phyloP scores from a whole-genome alignment of 495 filamentous ascomycete species.

The Margaritispora aquatica region DNA sequence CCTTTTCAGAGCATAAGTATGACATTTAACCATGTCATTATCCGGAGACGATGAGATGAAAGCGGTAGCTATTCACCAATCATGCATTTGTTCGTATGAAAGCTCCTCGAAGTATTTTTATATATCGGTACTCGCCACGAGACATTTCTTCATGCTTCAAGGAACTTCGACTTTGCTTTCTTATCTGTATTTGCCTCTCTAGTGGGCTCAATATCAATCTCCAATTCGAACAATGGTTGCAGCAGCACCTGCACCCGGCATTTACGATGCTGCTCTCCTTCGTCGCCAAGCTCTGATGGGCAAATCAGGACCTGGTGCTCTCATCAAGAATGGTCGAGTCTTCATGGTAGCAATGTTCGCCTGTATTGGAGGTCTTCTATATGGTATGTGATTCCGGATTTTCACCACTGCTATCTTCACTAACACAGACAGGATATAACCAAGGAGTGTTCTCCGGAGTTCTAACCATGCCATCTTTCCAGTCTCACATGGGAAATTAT shows the following conservation, averaged over 20 bases:
- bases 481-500: constrained; percentile 56
- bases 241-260: constrained; percentile 22
- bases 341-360: constrained; percentile 71
- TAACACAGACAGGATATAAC: constrained; percentile 52
- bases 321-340: constrained; percentile 63
- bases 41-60: background rate
- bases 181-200: background rate
- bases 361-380: constrained; percentile 60
- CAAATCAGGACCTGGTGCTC: constrained; percentile 53
- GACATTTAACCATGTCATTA: background rate
- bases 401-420: too few relatives aligned
- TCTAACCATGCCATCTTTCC: constrained; percentile 55
- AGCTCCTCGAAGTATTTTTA: too few relatives aligned
- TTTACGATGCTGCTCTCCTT: constrained; percentile 57
- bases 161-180: too few relatives aligned
- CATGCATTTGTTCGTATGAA: background rate
- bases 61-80: background rate
- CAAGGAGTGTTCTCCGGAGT: constrained; percentile 77
- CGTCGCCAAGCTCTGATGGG: constrained; percentile 61
- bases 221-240: constrained; percentile 18
- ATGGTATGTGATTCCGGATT: too few relatives aligned
- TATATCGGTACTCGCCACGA: background rate
- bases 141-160: background rate
- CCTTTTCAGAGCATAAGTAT: background rate
- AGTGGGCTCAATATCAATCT: background rate